Conservation (phyloP, 139 green algal species). For the Eudorina sp. region DNA sequence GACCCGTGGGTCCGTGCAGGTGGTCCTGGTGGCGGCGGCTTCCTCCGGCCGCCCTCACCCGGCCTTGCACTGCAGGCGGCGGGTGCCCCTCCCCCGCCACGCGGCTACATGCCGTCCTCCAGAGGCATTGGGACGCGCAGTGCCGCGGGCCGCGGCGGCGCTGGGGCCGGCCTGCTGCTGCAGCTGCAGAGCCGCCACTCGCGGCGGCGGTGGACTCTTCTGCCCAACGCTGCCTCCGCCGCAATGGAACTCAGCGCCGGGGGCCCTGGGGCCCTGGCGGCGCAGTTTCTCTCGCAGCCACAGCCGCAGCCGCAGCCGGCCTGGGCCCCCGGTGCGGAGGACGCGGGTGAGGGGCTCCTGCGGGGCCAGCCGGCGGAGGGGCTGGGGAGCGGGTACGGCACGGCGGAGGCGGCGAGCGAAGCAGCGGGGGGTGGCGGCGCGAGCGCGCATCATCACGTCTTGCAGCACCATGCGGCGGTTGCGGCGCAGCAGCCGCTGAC, state of each 20-base stretch:
- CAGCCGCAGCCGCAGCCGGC: not conserved
- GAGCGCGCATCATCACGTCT: not conserved
- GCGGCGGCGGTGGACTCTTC: slow-evolving; percentile 18
- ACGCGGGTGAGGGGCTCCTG: not conserved
- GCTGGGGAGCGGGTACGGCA: not conserved
- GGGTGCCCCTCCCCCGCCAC: not conserved
- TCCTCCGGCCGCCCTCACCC: not conserved
- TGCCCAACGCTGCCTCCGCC: not conserved
- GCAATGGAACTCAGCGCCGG: not conserved
- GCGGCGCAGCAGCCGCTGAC: not conserved
- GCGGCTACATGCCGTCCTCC: not conserved
- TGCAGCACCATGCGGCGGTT: not conserved
- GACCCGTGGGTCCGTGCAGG: not conserved
- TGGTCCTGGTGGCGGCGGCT: not conserved
- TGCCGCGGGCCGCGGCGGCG: not conserved
- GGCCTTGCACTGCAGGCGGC: not conserved
- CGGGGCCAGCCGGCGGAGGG: not conserved
- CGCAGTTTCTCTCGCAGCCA: not conserved
- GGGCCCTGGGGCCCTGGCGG: not conserved
- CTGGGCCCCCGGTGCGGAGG: not conserved
- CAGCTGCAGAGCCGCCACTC: slow-evolving; percentile 34
- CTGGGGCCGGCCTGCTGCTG: not conserved
- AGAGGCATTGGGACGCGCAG: not conserved
- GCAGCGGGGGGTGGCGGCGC: not conserved
- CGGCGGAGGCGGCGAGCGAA: not conserved